Percentiles rank a stretch among this genome's conserved stretches.
Evolutionary conservation across 2,329 filamentous ascomycete species (phyloP).

Genomic region (Penicillium sp.): DNA sequence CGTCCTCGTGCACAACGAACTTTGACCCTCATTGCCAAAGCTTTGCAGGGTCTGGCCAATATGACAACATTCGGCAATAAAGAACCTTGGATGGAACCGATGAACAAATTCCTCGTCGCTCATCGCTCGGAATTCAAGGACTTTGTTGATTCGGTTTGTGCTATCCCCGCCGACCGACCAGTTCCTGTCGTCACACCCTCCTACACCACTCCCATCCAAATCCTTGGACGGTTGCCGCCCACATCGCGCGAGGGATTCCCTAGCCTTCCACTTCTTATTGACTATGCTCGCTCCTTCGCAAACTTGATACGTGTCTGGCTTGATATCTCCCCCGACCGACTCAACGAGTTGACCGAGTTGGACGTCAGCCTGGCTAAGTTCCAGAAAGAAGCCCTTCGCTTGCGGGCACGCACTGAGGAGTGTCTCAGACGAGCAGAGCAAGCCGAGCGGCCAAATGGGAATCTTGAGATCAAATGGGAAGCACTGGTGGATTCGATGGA

Average conservation of each 20-base stretch:
- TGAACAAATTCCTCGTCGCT: constrained; percentile 80
- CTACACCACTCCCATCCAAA: constrained; percentile 90
- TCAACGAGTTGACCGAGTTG: constrained; percentile 39
- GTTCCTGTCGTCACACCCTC: constrained; percentile 68
- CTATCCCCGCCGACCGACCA: constrained; percentile 70
- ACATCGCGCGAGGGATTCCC: constrained; percentile 88
- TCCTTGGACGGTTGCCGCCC: constrained; percentile 75
- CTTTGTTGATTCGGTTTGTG: constrained; percentile 83
- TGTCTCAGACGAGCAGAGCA: constrained; percentile 48
- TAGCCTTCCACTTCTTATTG: constrained; percentile 87
- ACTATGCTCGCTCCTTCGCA: constrained; percentile 81
- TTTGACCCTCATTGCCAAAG: constrained; percentile 87
- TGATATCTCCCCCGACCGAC: constrained; percentile 38
- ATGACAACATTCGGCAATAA: constrained; percentile 89
- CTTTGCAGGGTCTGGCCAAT: constrained; percentile 85
- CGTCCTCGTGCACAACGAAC: constrained; percentile 79
- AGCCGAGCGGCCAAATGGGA: constrained; percentile 48
- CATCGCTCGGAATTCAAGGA: constrained; percentile 78
- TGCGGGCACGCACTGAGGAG: constrained; percentile 45
- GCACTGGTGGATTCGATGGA: constrained; percentile 50
- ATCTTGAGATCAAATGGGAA: constrained; percentile 49
- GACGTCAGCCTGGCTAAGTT: constrained; percentile 42
- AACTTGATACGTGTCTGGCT: constrained; percentile 66
- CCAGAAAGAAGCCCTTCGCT: constrained; percentile 42
- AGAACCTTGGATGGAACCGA: constrained; percentile 98